Percentiles rank a stretch among this genome's conserved stretches.
Conservation (phyloP, 2,329 filamentous ascomycete species). For the Moelleriella libera region DNA sequence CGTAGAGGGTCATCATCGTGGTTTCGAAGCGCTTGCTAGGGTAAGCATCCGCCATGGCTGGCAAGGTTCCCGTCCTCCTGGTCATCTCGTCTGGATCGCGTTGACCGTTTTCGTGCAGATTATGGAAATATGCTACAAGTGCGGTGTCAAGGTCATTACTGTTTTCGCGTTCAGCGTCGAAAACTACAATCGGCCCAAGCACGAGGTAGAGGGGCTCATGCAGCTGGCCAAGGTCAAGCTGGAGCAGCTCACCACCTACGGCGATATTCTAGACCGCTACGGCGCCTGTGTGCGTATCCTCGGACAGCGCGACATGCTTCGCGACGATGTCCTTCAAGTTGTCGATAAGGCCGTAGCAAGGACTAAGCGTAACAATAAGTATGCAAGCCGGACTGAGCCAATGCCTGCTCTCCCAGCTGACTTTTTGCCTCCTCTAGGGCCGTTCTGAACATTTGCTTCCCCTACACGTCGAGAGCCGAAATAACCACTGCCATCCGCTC, state of each 20-base stretch:
- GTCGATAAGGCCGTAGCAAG: slow-evolving; percentile 76
- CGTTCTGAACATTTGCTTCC: slow-evolving; percentile 86
- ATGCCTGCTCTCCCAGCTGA: neutral
- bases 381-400: neutral
- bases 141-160: slow-evolving; percentile 89
- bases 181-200: slow-evolving; percentile 94
- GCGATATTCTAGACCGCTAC: slow-evolving; percentile 83
- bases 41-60: slow-evolving; percentile 32
- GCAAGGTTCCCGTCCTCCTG: neutral
- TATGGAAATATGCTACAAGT: slow-evolving; percentile 96
- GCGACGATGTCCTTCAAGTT: slow-evolving; percentile 75
- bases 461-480: slow-evolving; percentile 90
- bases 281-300: slow-evolving; percentile 77
- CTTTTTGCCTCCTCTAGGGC: slow-evolving; percentile 21
- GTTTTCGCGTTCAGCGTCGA: slow-evolving; percentile 98
- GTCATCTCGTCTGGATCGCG: neutral
- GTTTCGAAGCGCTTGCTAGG: slow-evolving; percentile 85
- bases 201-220: slow-evolving; percentile 95
- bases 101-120: slow-evolving; percentile 36
- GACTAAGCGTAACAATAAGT: slow-evolving; percentile 79
- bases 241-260: slow-evolving; percentile 80
- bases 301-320: slow-evolving; percentile 71
- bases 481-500: slow-evolving; percentile 81
- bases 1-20: slow-evolving; percentile 87
- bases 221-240: slow-evolving; percentile 94